Percentiles rank a stretch among this genome's conserved stretches.
Conservation (phyloP, 305 asterid species). For the Solanum hybrid region DNA sequence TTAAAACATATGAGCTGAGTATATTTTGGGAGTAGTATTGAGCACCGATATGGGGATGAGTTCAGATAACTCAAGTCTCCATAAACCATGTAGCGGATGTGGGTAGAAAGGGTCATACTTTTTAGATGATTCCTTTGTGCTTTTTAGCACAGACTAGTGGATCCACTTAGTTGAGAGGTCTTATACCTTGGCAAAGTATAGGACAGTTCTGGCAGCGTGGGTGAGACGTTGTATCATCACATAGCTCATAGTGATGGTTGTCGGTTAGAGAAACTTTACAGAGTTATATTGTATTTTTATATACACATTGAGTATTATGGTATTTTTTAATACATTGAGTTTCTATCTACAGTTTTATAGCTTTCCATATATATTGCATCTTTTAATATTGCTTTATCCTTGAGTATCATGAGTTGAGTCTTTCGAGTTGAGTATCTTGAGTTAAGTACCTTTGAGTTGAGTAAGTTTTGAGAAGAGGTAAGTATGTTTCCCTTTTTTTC, state of each 20-base stretch:
- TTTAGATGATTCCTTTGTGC: not conserved
- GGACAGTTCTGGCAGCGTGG: not conserved
- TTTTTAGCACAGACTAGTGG: not conserved
- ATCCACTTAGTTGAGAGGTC: not conserved
- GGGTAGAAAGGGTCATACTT: not conserved
- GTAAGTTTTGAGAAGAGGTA: not conserved
- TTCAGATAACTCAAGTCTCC: not conserved
- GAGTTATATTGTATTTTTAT: no score
- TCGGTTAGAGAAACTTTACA: not conserved
- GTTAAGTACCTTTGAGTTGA: not conserved
- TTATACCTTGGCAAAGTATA: not conserved
- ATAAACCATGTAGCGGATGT: not conserved
- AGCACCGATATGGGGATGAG: not conserved
- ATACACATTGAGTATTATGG: not conserved
- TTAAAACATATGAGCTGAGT: not conserved
- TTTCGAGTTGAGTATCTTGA: not conserved
- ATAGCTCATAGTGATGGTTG: not conserved
- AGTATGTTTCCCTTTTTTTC: not conserved
- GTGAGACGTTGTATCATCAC: not conserved
- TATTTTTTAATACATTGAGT: not conserved
- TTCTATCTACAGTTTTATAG: not conserved
- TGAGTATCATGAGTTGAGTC: no score
- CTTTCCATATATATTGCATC: no score
- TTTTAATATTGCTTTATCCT: no score
- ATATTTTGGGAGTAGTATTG: not conserved